A percentile compares a stretch with the other conserved stretches of the same genome.
Conservation (phyloP, 2,329 filamentous ascomycete genomes). For the Fusarium chaquense region DNA sequence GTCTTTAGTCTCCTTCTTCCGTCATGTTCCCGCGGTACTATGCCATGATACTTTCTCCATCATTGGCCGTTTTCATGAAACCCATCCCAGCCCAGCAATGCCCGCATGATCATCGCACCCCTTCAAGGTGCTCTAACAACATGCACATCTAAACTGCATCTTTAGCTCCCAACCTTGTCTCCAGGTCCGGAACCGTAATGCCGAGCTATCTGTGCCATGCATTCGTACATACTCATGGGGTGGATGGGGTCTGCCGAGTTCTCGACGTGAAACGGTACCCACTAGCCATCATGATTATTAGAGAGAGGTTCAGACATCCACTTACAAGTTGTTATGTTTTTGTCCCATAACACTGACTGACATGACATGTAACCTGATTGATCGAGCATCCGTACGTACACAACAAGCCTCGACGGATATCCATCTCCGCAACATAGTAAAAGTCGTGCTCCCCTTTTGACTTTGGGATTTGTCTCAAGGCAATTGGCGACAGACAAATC, state of each 20-base stretch:
- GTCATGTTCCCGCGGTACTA: constrained; percentile 43
- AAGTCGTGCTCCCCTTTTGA: constrained; percentile 32
- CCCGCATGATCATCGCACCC: constrained; percentile 24
- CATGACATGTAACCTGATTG: constrained; percentile 26
- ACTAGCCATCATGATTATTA: constrained; percentile 36
- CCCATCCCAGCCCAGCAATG: constrained; percentile 23
- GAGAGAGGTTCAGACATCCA: constrained; percentile 31
- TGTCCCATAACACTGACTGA: constrained; percentile 29
- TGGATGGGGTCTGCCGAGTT: constrained; percentile 31
- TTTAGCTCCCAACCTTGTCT: constrained; percentile 11
- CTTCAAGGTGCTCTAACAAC: constrained; percentile 18
- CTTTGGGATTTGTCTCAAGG: constrained; percentile 9
- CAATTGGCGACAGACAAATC: too few species aligned
- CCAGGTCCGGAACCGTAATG: constrained; percentile 24
- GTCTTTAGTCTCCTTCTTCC: constrained; percentile 38
- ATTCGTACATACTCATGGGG: constrained; percentile 29
- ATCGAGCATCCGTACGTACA: constrained; percentile 33
- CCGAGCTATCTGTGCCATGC: constrained; percentile 39
- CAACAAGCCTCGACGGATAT: constrained; percentile 20
- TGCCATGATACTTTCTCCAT: constrained; percentile 37
- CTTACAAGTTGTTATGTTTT: constrained; percentile 28
- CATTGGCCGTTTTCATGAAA: constrained; percentile 35
- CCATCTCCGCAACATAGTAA: constrained; percentile 30
- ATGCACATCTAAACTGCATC: constrained; percentile 6
- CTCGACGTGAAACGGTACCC: constrained; percentile 38